These are phyloP conservation scores for Allium fistulosum DNA, from an alignment of 106 monocot species.

Conservation along the genomic window DNA sequence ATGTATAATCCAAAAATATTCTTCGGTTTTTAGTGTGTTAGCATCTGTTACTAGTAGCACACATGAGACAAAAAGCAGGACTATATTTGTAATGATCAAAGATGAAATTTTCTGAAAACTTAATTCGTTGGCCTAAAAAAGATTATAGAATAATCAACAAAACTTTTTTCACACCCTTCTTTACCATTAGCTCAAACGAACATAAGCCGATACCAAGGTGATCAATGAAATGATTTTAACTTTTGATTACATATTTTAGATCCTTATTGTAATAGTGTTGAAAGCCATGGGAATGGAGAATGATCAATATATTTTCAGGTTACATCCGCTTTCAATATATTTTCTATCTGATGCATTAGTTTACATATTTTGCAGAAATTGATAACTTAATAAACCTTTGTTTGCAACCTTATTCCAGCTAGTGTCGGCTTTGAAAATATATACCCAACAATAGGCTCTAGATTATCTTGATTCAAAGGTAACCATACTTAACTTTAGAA, in stretches of 20 bases:
- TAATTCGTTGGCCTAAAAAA: constrained; percentile 37
- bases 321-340: too few relatives aligned
- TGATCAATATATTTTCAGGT: constrained; percentile 95
- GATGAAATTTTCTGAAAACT: constrained; percentile 90
- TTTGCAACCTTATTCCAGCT: constrained; percentile 34
- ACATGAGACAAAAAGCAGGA: constrained; percentile 86
- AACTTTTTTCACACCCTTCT: constrained; percentile 1
- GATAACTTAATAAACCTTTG: not conserved
- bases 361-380: too few relatives aligned
- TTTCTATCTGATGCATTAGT: too few relatives aligned
- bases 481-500: not conserved
- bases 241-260: constrained; percentile 22
- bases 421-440: constrained; percentile 63
- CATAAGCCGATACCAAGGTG: too few relatives aligned
- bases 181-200: too few relatives aligned
- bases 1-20: not conserved
- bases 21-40: not conserved
- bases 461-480: constrained; percentile 71
- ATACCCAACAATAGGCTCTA: constrained; percentile 65
- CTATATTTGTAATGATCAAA: constrained; percentile 82
- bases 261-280: constrained; percentile 82
- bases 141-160: too few relatives aligned
- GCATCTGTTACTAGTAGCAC: constrained; percentile 96
- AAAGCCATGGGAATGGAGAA: constrained; percentile 94
- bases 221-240: constrained; percentile 1